Conservation (phyloP, 768 basidiomycete species). For the Rickenella mellea region DNA sequence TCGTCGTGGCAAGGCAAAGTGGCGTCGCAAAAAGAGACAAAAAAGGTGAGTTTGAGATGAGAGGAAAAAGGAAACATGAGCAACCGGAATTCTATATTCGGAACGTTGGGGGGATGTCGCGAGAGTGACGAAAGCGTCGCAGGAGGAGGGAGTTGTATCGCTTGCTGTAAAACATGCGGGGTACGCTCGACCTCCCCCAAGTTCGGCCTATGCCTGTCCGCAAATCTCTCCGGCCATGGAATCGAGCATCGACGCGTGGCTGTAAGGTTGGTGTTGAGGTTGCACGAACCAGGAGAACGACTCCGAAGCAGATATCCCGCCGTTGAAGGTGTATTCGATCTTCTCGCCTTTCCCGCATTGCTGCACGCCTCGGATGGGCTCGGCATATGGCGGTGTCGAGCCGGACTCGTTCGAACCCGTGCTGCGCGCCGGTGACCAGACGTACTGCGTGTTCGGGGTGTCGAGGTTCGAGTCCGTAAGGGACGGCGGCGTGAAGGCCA, state of each 20-base stretch:
- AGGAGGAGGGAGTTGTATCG: neutral
- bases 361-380: neutral
- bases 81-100: neutral
- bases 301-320: too few relatives aligned
- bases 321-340: too few relatives aligned
- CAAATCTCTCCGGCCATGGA: neutral
- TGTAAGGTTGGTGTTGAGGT: too few relatives aligned
- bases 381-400: neutral
- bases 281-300: too few relatives aligned
- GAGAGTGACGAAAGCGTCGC: neutral
- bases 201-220: neutral
- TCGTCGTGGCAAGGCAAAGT: neutral
- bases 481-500: constrained; percentile 1
- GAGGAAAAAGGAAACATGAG: neutral
- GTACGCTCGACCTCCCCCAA: neutral
- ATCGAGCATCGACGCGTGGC: neutral
- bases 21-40: neutral
- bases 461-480: neutral
- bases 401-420: constrained; percentile 1
- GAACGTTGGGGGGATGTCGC: neutral
- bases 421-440: constrained; percentile 11
- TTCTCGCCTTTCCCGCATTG: too few relatives aligned
- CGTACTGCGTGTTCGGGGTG: neutral
- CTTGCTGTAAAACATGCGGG: neutral
- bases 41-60: neutral